Evolutionary conservation across 768 basidiomycete species (phyloP), one percentile per base, ranked within the genome.

Genomic region (Mrakia frigida): DNA sequence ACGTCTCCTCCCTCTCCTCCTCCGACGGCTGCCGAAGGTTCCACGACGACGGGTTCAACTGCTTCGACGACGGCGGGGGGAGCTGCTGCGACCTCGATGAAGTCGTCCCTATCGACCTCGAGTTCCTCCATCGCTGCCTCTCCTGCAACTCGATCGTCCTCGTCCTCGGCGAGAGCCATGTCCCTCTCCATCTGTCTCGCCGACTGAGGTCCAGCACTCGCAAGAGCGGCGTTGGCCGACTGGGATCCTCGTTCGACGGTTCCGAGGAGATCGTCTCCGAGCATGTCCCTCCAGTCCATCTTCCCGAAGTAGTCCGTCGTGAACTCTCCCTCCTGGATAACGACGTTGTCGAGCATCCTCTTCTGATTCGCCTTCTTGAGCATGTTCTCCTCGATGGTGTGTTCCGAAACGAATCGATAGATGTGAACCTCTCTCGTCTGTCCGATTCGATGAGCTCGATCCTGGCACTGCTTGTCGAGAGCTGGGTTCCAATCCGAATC

Each of bases 321-420:
- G 75, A 98, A 98, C 82, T 91, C 92, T 65, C 95, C 95, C 81
- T 89, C 90, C 82, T 94, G 93, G 75, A 98, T 97, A 80, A 98
- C 93, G 70, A 97, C 86, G 77, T 88, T 90, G 82, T 97, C 93
- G 75, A 98, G 85, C 13, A 91, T 89, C 70, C 94, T 90, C 83
- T 98, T 98, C 85, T 98, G 95, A 80, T 98, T 95, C n/a, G 95
- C 95, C 82, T 96, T 97, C 78, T 90, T 90, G 43, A 98, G 88
- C 88, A 98, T 92, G 71, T 94, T 93, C 84, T 98, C 95, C 83
- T 98, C 95, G 43, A 98, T 93, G 0, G 95, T 95, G 83, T 91
- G 88, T 76, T 88, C 86, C 14, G 92, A 92, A 67, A 98, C 90
- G 82, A 98, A 93, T 25, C 95, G 91, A 83, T 96, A 97, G 80